phyloP scores from a whole-genome alignment of 768 basidiomycete genomes.

The Coprinellus micaceus region DNA sequence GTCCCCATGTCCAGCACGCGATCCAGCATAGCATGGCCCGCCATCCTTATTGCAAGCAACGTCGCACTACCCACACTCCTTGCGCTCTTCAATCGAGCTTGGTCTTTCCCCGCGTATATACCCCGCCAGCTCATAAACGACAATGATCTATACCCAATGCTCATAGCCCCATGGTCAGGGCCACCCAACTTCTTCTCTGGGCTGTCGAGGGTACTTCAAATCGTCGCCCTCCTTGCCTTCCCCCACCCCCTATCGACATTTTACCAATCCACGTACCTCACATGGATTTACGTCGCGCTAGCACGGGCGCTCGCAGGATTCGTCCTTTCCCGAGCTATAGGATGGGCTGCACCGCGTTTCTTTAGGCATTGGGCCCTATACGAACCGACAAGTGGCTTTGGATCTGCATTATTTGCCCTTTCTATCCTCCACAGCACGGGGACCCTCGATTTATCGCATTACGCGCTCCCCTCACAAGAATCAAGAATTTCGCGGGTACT shows the following conservation, averaged over 20 bases:
- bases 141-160: conserved; percentile 26
- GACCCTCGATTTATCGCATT: background rate
- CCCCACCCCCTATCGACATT: conserved; percentile 14
- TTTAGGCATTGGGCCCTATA: conserved; percentile 40
- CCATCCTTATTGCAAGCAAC: background rate
- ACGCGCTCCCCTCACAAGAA: background rate
- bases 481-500: background rate
- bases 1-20: background rate
- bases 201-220: conserved; percentile 24
- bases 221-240: conserved; percentile 17
- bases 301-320: conserved; percentile 21
- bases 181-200: conserved; percentile 22
- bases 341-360: conserved; percentile 35
- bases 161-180: conserved; percentile 35
- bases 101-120: conserved; percentile 24
- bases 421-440: conserved; percentile 10
- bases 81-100: conserved; percentile 13
- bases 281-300: conserved; percentile 25
- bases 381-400: conserved; percentile 34
- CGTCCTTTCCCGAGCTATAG: conserved; percentile 24
- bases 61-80: conserved; percentile 16
- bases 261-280: conserved; percentile 13
- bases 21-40: background rate
- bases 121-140: conserved; percentile 37
- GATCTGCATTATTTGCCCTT: conserved; percentile 20